A percentile compares a stretch with the other conserved stretches of the same genome.
These are phyloP conservation scores for Ustilago tritici DNA, from an alignment of 1,284 basidiomycete species.

Conservation along the genomic window DNA sequence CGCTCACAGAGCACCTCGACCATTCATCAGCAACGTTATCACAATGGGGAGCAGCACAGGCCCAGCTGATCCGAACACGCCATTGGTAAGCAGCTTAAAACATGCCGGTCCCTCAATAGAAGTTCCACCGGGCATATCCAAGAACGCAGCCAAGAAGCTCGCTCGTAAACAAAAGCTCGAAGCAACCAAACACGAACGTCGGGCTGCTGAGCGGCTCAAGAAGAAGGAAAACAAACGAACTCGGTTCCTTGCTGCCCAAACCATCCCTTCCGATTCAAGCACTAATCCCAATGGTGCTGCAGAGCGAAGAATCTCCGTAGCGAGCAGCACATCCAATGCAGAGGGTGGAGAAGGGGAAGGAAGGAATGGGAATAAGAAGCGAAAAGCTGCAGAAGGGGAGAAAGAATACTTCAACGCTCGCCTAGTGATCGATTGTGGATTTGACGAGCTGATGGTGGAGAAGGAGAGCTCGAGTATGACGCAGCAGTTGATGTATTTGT, in stretches of 20 bases:
- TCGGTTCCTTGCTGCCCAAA: conserved; percentile 63
- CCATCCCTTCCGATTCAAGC: conserved; percentile 2
- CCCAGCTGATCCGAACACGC: neutral
- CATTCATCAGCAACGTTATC: neutral
- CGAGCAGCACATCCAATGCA: conserved; percentile 39
- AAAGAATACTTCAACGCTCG: conserved; percentile 74
- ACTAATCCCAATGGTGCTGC: conserved; percentile 62
- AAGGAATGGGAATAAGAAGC: conserved; percentile 50
- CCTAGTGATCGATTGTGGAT: conserved; percentile 89
- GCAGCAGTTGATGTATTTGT: conserved; percentile 88
- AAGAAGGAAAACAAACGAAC: conserved; percentile 74
- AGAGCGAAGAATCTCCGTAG: conserved; percentile 35
- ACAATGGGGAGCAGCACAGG: conserved; percentile 7
- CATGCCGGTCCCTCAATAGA: conserved; percentile 30
- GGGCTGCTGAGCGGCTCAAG: conserved; percentile 75
- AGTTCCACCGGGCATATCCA: conserved; percentile 72
- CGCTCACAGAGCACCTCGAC: neutral
- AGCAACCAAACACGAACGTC: conserved; percentile 79
- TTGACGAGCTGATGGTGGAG: conserved; percentile 93
- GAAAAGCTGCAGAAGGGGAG: conserved; percentile 69
- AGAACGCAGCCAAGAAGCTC: conserved; percentile 83
- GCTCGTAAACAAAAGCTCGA: conserved; percentile 78
- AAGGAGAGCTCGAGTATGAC: conserved; percentile 91
- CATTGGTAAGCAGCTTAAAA: neutral
- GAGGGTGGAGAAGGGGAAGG: neutral